Evolutionary conservation across 2,329 filamentous ascomycete genomes (phyloP).

Genomic region (Setomelanomma holmii): DNA sequence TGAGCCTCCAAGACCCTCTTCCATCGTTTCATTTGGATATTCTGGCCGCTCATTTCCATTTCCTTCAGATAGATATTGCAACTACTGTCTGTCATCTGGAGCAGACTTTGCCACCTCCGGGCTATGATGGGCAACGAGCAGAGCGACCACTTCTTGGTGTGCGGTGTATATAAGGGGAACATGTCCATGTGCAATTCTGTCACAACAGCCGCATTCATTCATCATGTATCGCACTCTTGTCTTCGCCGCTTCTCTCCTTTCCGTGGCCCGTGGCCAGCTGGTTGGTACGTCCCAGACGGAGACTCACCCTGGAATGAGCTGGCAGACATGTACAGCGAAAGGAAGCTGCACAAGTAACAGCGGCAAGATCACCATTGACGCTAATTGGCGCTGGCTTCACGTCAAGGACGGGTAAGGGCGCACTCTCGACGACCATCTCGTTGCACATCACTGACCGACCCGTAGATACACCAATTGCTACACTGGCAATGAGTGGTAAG

Average conservation of each 20-base stretch:
- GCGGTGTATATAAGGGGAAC: slow-evolving; percentile 16
- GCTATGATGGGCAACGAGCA: slow-evolving; percentile 7
- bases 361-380: slow-evolving; percentile 49
- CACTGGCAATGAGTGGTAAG: slow-evolving; percentile 50
- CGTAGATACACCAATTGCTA: slow-evolving; percentile 49
- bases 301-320: slow-evolving; percentile 48
- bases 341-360: slow-evolving; percentile 45
- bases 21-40: slow-evolving; percentile 12
- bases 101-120: slow-evolving; percentile 1
- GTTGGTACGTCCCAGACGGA: slow-evolving; percentile 48
- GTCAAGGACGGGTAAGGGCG: slow-evolving; percentile 34
- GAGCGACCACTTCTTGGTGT: neutral
- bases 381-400: slow-evolving; percentile 60
- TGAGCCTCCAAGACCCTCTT: slow-evolving; percentile 2
- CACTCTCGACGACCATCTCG: neutral
- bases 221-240: slow-evolving; percentile 45
- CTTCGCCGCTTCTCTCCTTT: slow-evolving; percentile 54
- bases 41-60: slow-evolving; percentile 9
- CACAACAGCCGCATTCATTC: slow-evolving; percentile 8
- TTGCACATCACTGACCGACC: neutral
- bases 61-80: slow-evolving; percentile 9
- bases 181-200: slow-evolving; percentile 1
- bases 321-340: slow-evolving; percentile 47
- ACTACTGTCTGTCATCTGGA: slow-evolving; percentile 7
- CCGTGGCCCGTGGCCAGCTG: slow-evolving; percentile 55